Evolutionary conservation across 2,329 filamentous ascomycete genomes (phyloP), one percentile per base, ranked within the genome.

Genomic region (Aureobasidium musti): DNA sequence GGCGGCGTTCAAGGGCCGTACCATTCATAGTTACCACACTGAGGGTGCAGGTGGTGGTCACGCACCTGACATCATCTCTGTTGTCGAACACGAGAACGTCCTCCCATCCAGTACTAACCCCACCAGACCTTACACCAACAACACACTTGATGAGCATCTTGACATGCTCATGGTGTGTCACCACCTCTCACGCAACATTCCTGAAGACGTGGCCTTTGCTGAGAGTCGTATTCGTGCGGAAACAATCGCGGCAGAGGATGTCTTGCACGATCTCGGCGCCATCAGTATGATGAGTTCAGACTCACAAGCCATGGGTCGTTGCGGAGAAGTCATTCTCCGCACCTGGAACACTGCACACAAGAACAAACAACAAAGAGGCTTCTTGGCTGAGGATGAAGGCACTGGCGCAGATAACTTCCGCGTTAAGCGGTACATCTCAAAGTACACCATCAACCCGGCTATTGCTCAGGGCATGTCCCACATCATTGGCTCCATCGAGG

Each of bases 151-250:
- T 74, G 94, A 98, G 79, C 94, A 98, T 79, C 86, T 97, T 17
- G 94, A 98, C 80, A 98, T 98, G 94, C 82, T 97, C 54, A 97
- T 97, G 94, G 92, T 97, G 43, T 98, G 94, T 82, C 94, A 98
- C 78, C 94, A 98, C 75, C 82, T 98, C 11, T 92, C 89, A 63
- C 91, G 91, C 78, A 89, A 97, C 78, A 97, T 97, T 68, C 91
- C 93, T 67, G 94, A 98, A 80, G 94, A 98, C 76, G 90, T 98
- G 17, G 92, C 93, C 1, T 98, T 98, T 74, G 94, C 94, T 56
- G 94, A 98, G 80, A 92, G 88, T 41, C 91, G 94, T 45, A 98
- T 98, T 78, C 90, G 94, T 67, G 91, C 92, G 70, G 93, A 98
- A 80, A 98, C 94, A 41, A 98, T 98, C 74, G 94, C 93, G 0